These are phyloP conservation scores for Grigorovia transvaalensis DNA, from an alignment of 805 yeast genomes.

Conservation along the genomic window DNA sequence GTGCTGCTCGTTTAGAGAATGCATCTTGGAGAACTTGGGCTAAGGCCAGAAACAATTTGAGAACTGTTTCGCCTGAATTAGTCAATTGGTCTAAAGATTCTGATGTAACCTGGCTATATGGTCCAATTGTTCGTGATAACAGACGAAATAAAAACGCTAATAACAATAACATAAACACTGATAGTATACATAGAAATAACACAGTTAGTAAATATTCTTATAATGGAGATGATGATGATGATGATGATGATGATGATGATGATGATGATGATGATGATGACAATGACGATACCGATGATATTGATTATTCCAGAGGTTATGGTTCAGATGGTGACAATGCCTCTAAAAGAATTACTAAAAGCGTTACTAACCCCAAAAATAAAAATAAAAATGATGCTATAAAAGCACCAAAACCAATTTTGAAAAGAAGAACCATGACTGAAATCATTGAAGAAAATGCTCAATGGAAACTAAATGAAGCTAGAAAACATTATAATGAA, in stretches of 20 bases:
- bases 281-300: constrained; percentile 4
- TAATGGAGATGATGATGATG: constrained; percentile 1
- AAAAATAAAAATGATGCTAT: constrained; percentile 7
- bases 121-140: constrained; percentile 44
- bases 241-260: too few species aligned
- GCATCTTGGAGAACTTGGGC: constrained; percentile 99
- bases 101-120: constrained; percentile 97
- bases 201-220: not conserved
- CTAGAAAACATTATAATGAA: constrained; percentile 51
- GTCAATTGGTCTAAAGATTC: constrained; percentile 96
- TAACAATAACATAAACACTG: constrained; percentile 1
- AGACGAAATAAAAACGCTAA: not conserved
- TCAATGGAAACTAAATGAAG: constrained; percentile 32
- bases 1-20: constrained; percentile 69
- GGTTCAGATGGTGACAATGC: constrained; percentile 32
- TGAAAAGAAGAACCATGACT: constrained; percentile 76
- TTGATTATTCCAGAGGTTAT: constrained; percentile 22
- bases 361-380: constrained; percentile 3
- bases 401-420: constrained; percentile 60
- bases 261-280: constrained; percentile 2
- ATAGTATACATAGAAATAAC: not conserved
- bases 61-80: constrained; percentile 80
- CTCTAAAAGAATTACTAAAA: constrained; percentile 18
- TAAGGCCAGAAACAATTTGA: constrained; percentile 65
- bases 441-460: constrained; percentile 46